Conservation (phyloP, 2,329 filamentous ascomycete genomes). For the Botryotinia narcissicola region DNA sequence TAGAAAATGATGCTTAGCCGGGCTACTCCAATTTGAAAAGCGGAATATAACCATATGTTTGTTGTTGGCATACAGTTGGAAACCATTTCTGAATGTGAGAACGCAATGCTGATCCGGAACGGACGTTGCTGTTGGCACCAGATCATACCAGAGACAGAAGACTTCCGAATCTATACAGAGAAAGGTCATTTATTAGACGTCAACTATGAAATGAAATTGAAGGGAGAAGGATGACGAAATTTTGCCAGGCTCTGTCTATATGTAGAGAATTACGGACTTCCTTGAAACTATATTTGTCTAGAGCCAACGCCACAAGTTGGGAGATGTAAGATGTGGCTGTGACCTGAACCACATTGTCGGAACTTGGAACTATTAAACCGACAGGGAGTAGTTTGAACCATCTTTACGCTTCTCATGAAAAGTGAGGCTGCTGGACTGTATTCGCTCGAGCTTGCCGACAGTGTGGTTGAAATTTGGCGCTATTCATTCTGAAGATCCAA, state of each 20-base stretch:
- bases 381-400: not conserved
- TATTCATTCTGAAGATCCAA: not conserved
- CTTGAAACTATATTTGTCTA: not conserved
- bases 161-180: not conserved
- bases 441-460: not conserved
- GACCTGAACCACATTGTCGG: not conserved
- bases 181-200: not conserved
- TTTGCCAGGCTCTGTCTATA: too few species aligned
- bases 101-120: not conserved
- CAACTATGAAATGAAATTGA: not conserved
- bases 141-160: not conserved
- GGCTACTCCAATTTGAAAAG: not conserved
- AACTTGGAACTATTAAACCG: not conserved
- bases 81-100: not conserved
- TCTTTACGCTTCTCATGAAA: not conserved
- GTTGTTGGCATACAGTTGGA: not conserved
- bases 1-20: not conserved
- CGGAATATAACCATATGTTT: not conserved
- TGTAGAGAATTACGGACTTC: not conserved
- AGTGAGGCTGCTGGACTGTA: not conserved
- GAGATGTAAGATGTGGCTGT: not conserved
- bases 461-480: too few species aligned
- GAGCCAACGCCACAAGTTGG: not conserved
- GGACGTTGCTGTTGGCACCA: not conserved
- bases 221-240: not conserved